Evolutionary conservation across 495 filamentous ascomycete genomes (phyloP).

Genomic region (Tuber aestivum): DNA sequence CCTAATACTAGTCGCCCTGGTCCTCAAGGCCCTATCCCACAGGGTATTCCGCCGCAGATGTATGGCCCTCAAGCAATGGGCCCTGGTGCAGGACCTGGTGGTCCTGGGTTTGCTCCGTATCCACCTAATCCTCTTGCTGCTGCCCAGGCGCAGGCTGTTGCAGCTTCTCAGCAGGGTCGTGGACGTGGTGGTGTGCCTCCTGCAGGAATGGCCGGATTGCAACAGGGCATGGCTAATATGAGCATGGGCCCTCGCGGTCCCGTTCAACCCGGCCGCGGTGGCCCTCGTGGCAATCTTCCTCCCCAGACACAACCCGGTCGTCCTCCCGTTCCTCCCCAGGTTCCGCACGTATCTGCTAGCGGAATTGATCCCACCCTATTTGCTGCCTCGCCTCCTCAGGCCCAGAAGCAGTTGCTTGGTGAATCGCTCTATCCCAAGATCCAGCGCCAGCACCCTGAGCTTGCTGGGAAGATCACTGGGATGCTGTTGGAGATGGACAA

Average conservation of each 20-base stretch:
- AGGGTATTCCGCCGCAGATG: conserved; percentile 46
- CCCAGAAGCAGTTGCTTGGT: conserved; percentile 97
- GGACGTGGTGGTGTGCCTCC: conserved; percentile 35
- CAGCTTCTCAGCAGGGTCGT: conserved; percentile 28
- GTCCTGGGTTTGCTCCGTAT: conserved; percentile 43
- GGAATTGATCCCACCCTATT: conserved; percentile 46
- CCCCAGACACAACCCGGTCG: conserved; percentile 28
- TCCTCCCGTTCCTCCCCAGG: conserved; percentile 28
- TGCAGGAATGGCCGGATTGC: conserved; percentile 25
- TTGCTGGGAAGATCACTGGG: conserved; percentile 98
- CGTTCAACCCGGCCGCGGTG: conserved; percentile 35
- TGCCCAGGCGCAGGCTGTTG: conserved; percentile 34
- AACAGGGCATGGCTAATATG: conserved; percentile 35
- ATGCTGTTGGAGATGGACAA: conserved; percentile 99
- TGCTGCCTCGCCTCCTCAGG: conserved; percentile 52
- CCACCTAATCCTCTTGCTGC: conserved; percentile 38
- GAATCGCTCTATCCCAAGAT: conserved; percentile 99
- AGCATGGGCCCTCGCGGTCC: conserved; percentile 41
- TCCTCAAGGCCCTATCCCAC: conserved; percentile 48
- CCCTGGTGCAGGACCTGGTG: conserved; percentile 33
- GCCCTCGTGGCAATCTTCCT: conserved; percentile 28
- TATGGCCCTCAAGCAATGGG: conserved; percentile 43
- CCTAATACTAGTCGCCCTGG: conserved; percentile 58
- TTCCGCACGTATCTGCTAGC: conserved; percentile 43
- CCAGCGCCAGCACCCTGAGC: conserved; percentile 78